Evolutionary conservation across 352 stramenopile genomes (phyloP), one percentile per base, ranked within the genome.

Genomic region (Globisporangium cylindrosporum): DNA sequence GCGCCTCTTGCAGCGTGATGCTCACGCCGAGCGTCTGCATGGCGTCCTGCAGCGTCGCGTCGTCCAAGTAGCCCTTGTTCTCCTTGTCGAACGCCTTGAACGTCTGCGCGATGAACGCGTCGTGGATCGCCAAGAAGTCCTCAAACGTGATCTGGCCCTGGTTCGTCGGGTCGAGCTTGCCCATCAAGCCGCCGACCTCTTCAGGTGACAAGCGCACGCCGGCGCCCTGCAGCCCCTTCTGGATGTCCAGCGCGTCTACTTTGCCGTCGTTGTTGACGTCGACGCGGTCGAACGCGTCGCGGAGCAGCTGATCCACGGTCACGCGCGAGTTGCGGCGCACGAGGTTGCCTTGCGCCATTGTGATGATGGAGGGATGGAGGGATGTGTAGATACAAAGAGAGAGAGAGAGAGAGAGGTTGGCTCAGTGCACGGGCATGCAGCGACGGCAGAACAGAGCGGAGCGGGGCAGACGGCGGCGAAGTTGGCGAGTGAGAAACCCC

Each of bases 321-420:
- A 92, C 69, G 62, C 86, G 86, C 71, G 86, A 94, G 70, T 84
- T 90, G 79, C 86, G 84, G 49, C 86, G 86, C 70, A 93, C 73
- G 48, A 94, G 79, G 64, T 71, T 76, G n/a, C 55, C 18, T 34
- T 67, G 48, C 46, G 62, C 62, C 62, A 67, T 67, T 67, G 24
- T 49, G 10, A 41, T n/a, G 27, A 60, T 29, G 48, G 62, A 27
- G 25, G 25, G 25, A 67, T n/a, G 15, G 60, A 66, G 22, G n/a
- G 41, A 58, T 12, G 59, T n/a, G 14, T 12, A 49, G 36, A 53
- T 22, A 25, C 3, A 43, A 1, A 32, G 2, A 24, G 14, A 32
- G 2, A 24, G 18, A 24, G 41, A 41, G 5, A 32, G 8, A 24
- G 14, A 32, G 2, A 24, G 18, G 14, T 15, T 25, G 27, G 54